Evolutionary conservation across 2,329 filamentous ascomycete species (phyloP), one percentile per base, ranked within the genome.

Genomic region (Tolypocladium ophioglossoides): DNA sequence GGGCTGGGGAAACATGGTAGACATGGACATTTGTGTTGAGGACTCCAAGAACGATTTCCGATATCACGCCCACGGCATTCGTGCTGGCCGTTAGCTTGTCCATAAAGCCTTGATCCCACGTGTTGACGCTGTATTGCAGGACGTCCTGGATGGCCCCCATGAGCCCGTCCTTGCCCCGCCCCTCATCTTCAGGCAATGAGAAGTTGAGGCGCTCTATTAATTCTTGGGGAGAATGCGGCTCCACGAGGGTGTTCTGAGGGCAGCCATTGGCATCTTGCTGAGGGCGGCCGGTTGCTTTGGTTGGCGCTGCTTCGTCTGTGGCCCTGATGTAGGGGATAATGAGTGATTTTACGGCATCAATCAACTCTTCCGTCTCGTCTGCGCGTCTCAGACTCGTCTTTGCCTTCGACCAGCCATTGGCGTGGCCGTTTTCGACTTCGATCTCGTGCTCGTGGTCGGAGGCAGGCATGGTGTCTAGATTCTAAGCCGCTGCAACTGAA

Each of bases 61-160:
- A 86, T 18, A 86, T 84, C 0, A 97, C 79, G n/a, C 92, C 92
- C 64, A 86, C 84, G 46, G 92, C 86, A 66, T 94, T 94, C 32
- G 89, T 94, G 58, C 85, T 86, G n/a, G 87, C 83, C 70, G 96
- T 97, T 18, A 97, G 76, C 73, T 97, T 97, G 72, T 96, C 91
- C 64, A 97, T 72, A 71, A 97, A 97, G 10, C 92, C 92, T 70
- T 95, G 91, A 65, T 95, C 88, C 89, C 91, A 96, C n/a, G 91
- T 96, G 72, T 97, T 97, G 64, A 97, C 92, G 64, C 87, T 92
- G 70, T 95, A 90, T 58, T 82, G 78, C 40, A 96, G 76, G 24
- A 96, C 77, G 57, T 84, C 80, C 59, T 83, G 74, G 48, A 95
- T 78, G 2, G 82, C 80, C 35, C 82, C 77, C 27, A 95, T 73